Conservation (phyloP, 257 asterid genomes). For the Striga asiatica region DNA sequence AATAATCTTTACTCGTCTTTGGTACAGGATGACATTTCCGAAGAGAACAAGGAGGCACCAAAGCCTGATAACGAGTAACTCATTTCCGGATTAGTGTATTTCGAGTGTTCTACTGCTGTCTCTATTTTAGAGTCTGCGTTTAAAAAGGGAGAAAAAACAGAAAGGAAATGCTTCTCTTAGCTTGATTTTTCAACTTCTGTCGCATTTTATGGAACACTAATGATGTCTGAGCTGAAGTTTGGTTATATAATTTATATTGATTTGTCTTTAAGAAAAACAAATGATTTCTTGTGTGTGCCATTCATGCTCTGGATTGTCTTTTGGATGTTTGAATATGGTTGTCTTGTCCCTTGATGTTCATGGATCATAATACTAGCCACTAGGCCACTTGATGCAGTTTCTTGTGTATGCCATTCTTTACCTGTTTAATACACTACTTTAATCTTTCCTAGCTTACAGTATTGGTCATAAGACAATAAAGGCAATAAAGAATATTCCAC, state of each 20-base stretch:
- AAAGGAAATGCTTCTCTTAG: conserved; percentile 15
- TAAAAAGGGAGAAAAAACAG: neutral
- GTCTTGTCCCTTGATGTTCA: no score
- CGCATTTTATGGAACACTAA: neutral
- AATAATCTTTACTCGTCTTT: neutral
- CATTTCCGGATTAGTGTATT: conserved; percentile 10
- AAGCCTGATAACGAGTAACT: conserved; percentile 39
- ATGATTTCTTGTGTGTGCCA: neutral
- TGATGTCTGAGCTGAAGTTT: conserved; percentile 4
- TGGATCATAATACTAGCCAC: no score
- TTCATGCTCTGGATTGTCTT: no score
- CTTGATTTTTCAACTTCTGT: neutral
- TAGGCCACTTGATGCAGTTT: no score
- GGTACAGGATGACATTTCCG: conserved; percentile 38
- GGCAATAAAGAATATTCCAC: no score
- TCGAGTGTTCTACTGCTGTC: conserved; percentile 23
- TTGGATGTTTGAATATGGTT: no score
- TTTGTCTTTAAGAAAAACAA: conserved; percentile 9
- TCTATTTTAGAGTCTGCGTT: conserved; percentile 15
- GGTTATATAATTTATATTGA: conserved; percentile 17
- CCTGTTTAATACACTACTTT: no score
- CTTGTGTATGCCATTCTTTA: no score
- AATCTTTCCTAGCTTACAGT: no score
- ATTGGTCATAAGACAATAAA: no score
- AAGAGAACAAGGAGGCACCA: conserved; percentile 45